phyloP scores from a whole-genome alignment of 495 filamentous ascomycete species.

The Neurospora hispaniola region DNA sequence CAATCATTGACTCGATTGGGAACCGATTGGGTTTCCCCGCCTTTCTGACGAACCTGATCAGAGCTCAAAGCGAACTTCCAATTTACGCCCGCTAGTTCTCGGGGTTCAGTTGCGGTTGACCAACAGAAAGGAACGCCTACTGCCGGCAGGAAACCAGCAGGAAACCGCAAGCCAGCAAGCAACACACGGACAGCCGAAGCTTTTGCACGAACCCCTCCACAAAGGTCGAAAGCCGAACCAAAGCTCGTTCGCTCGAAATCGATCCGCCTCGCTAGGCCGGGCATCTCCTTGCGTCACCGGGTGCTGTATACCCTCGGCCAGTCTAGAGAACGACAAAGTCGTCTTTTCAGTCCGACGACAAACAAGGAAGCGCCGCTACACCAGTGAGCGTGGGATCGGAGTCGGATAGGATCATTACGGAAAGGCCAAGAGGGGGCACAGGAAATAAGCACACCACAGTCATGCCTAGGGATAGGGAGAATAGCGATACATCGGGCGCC shows the following conservation, averaged over 20 bases:
- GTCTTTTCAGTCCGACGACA: not conserved
- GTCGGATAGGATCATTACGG: not conserved
- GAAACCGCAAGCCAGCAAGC: not conserved
- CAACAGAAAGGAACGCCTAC: not conserved
- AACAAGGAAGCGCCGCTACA: not conserved
- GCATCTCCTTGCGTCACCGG: not conserved
- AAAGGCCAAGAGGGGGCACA: not conserved
- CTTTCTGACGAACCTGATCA: not conserved
- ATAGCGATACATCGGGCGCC: constrained; percentile 19
- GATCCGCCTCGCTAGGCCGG: not conserved
- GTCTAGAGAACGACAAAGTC: not conserved
- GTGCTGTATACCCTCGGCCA: not conserved
- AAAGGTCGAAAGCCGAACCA: not conserved
- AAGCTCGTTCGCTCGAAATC: not conserved
- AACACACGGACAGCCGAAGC: not conserved
- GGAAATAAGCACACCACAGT: constrained; percentile 1
- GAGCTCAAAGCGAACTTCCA: not conserved
- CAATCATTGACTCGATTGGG: not conserved
- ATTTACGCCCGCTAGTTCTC: not conserved
- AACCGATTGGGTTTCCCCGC: not conserved
- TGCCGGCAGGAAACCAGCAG: not conserved
- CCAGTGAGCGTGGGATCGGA: not conserved
- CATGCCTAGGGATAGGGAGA: constrained; percentile 23
- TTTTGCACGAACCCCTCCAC: not conserved
- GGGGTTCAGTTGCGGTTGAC: not conserved